Conservation (phyloP, 768 basidiomycete genomes). For the Psilocybe azurescens region DNA sequence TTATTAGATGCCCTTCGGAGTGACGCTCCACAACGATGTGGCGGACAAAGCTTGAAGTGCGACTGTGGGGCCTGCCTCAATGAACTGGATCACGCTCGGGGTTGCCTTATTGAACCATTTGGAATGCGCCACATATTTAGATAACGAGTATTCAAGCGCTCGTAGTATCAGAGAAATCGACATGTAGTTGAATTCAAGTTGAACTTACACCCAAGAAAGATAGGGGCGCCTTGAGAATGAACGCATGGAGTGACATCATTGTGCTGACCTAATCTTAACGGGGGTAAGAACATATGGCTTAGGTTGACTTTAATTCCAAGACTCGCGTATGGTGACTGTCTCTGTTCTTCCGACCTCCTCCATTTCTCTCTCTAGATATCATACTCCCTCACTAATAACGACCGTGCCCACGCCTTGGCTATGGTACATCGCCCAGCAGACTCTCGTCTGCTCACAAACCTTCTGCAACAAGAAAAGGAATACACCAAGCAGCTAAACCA, state of each 20-base stretch:
- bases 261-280: background rate
- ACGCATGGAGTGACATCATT: background rate
- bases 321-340: background rate
- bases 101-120: too few relatives aligned
- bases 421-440: slow-evolving; percentile 82
- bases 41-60: too few relatives aligned
- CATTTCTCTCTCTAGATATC: background rate
- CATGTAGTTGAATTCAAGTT: too few relatives aligned
- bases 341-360: background rate
- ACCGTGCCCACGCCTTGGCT: background rate
- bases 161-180: too few relatives aligned
- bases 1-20: too few relatives aligned
- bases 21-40: too few relatives aligned
- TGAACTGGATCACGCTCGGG: too few relatives aligned
- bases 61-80: too few relatives aligned
- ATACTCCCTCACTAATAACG: background rate
- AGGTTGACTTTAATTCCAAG: background rate
- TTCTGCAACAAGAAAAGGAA: slow-evolving; percentile 74
- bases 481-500: slow-evolving; percentile 64
- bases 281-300: background rate
- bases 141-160: too few relatives aligned
- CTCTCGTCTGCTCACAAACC: slow-evolving; percentile 71
- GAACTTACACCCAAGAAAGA: background rate
- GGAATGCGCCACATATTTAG: too few relatives aligned
- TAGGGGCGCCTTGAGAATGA: background rate